Base-by-base conservation (phyloP, 2,329 filamentous ascomycete species). In the Colletotrichum sp. region DNA sequence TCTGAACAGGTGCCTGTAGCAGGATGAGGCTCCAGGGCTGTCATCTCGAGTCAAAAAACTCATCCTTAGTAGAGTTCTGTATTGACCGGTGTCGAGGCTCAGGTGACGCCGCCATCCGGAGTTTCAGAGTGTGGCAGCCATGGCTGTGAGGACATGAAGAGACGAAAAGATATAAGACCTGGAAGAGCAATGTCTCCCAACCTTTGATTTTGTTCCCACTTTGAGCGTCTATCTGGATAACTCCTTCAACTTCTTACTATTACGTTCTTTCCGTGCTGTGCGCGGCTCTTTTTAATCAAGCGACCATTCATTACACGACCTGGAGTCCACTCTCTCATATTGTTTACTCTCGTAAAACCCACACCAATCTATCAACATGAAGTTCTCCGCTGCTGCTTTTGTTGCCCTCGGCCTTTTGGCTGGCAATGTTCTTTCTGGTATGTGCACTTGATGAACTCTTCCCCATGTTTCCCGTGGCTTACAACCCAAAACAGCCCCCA, bases 91-190 rank as follows among this genome's bases (percentile, higher is more conserved):
- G 32, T 36, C 21, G 49, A 30, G 28, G 70, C 44, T 73, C 59
- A 72, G 34, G 59, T 65, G 70, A 64, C 65, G 49, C 74, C 59
- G 74, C 70, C 70, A 65, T 76, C 70, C 70, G 59, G 64, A 69
- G 74, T 76, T 76, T 76, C 74, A 76, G 70, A 59, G 36, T 74
- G 59, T 74, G 70, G 68, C 74, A 69, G 65, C 16, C 24, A 59
- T 64, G 57, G 15, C 26, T 24, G 62, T 28, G 8, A 64, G 44
- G 44, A 28, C 26, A 28, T 64, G 32, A 67, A 55, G 32, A 18
- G 24, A 52, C n/a, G 30, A 26, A 30, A 34, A 30, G 28, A 65
- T 65, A 71, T 71, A 71, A 71, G 36, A 49, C 16, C 60, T 15
- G 8, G 6, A 6, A 5, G n/a, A n/a, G 16, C 21, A 2, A 13